These are phyloP conservation scores for Scenedesmus sp. DNA, from an alignment of 163 green algal genomes.

Conservation along the genomic window DNA sequence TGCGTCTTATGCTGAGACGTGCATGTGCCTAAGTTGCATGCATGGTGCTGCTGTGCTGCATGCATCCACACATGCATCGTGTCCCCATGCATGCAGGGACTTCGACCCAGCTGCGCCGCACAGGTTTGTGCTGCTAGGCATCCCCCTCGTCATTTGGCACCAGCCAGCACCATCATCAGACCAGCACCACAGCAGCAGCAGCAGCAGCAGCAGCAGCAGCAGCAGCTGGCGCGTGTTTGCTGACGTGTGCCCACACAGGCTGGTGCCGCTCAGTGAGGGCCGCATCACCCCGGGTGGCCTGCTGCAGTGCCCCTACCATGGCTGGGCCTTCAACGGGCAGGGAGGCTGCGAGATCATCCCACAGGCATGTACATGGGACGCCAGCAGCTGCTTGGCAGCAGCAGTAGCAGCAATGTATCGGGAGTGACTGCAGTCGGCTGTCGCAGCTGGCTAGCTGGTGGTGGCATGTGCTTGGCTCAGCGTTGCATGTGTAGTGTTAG, in stretches of 20 bases:
- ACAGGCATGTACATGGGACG: slow-evolving; percentile 39
- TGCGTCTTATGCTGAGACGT: not conserved
- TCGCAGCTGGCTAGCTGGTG: not conserved
- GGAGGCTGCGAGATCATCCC: slow-evolving; percentile 78
- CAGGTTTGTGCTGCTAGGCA: slow-evolving; percentile 61
- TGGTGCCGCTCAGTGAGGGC: slow-evolving; percentile 84
- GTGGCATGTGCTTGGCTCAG: not conserved
- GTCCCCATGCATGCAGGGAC: slow-evolving; percentile 37
- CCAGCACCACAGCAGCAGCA: slow-evolving; percentile 13
- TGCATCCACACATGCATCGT: not conserved
- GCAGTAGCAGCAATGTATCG: not conserved
- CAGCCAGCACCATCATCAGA: slow-evolving; percentile 47
- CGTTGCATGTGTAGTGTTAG: no score
- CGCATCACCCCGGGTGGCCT: slow-evolving; percentile 73
- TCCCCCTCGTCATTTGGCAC: slow-evolving; percentile 72
- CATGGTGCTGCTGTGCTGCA: not conserved
- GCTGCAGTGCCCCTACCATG: slow-evolving; percentile 84
- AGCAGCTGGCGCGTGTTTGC: slow-evolving; percentile 69
- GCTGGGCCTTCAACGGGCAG: slow-evolving; percentile 74
- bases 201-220: slow-evolving; percentile 4
- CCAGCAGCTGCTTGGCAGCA: not conserved
- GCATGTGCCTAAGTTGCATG: not conserved
- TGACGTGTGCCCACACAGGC: slow-evolving; percentile 86
- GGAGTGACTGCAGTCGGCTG: not conserved
- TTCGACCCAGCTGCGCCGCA: slow-evolving; percentile 51